Base-by-base conservation (phyloP, 352 stramenopile genomes). In the Phytophthora sansomeana region DNA sequence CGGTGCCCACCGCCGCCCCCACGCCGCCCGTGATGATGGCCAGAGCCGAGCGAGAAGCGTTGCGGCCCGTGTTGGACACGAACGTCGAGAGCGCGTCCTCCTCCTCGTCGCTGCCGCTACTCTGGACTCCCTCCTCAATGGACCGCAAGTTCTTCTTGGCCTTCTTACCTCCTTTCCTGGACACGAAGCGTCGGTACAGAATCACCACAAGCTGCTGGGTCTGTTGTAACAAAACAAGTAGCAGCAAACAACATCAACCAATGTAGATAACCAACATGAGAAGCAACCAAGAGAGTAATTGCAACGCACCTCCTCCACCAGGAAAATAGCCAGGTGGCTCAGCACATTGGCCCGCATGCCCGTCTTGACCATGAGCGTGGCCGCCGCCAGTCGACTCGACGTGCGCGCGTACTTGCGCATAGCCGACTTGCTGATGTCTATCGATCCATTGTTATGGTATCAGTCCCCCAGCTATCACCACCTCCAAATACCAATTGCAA, bases 341-440 rank as follows among this genome's bases (percentile, higher is more conserved):
- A 95, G 67, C 26, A 93, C 60, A 52, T 87, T 91, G 44, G 80
- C 80, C 16, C 83, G 83, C 80, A 93, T 91, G 35, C 85, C 85
- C 5, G 87, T 95, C 69, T 92, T 89, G 55, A 93, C 35, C 75
- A 95, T 92, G 21, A 91, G 62, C 26, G 77, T 58, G 2, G 76
- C 82, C 1, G 83, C 72, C 17, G 74, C 59, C 21, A 87, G 48
- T 26, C 78, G 75, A 63, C 85, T 93, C 16, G 83, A 80, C 41
- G 77, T 84, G 63, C 87, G 85, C 24, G 70, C 29, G 53, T 92
- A 95, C 71, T 95, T 95, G 59, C 87, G 85, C 51, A 74, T 80
- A 3, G 87, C 80, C 33, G 87, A 91, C 72, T 89, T 91, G 74
- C 75, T 88, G 48, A 90, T 77, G 59, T 93, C 85, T 93, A n/a